Evolutionary conservation across 805 yeast genomes (phyloP).

Genomic region (Cyberlindnera suaveolens): DNA sequence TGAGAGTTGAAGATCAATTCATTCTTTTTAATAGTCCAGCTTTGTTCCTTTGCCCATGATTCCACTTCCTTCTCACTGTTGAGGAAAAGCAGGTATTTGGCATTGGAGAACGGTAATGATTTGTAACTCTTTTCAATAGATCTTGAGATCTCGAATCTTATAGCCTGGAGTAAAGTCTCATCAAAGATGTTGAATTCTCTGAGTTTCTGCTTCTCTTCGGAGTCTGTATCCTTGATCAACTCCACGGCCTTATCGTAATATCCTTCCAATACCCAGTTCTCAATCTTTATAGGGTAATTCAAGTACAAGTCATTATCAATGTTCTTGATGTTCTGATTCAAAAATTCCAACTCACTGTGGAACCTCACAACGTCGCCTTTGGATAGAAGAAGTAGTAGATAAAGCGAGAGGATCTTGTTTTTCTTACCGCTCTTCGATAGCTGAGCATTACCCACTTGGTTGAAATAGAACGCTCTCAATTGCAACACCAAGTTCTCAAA

Average conservation of each 20-base stretch:
- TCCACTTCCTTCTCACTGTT: constrained; percentile 48
- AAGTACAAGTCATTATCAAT: constrained; percentile 64
- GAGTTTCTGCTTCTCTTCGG: constrained; percentile 32
- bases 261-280: constrained; percentile 94
- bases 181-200: constrained; percentile 78
- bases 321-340: constrained; percentile 37
- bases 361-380: constrained; percentile 82
- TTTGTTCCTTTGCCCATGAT: constrained; percentile 43
- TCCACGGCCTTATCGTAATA: constrained; percentile 68
- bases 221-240: constrained; percentile 20
- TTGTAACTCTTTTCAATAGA: constrained; percentile 77
- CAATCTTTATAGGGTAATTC: constrained; percentile 82
- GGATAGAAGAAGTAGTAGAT: constrained; percentile 69
- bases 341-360: constrained; percentile 80
- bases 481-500: constrained; percentile 65
- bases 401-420: constrained; percentile 68
- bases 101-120: constrained; percentile 72
- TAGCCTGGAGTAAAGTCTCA: constrained; percentile 66
- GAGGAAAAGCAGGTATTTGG: constrained; percentile 73
- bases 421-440: constrained; percentile 49
- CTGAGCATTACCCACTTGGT: constrained; percentile 25
- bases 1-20: constrained; percentile 38
- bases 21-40: constrained; percentile 54
- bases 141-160: constrained; percentile 79
- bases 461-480: constrained; percentile 70